Base-by-base conservation (phyloP, 2,329 filamentous ascomycete species). In the Hypomyces perniciosus region DNA sequence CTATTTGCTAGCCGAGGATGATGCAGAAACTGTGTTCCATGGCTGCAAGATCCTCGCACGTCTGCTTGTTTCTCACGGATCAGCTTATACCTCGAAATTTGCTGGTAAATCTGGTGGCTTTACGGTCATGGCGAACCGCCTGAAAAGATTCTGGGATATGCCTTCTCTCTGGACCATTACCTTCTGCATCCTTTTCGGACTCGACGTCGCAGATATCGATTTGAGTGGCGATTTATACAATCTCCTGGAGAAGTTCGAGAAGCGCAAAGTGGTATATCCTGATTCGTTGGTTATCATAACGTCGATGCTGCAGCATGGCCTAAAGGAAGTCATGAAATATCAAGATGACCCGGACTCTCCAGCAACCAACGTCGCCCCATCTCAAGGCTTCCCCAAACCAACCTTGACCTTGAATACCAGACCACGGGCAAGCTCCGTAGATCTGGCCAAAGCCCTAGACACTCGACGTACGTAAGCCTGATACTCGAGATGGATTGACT, bases 71-170 rank as follows among this genome's bases (percentile, higher is more conserved):
- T 77, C 85, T 1, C 90, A 96, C 61, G 92, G 92, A 4, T 73
- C 84, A 5, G 77, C 77, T 34, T 97, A 96, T 66, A 88, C 88
- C 20, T 82, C 83, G 47, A 95, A 96, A 61, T 96, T 99, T 58
- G 78, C 84, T 1, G 72, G 67, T 10, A 96, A 95, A 68, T 90
- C 86, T 8, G 89, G 90, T 30, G 95, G 95, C 2, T 96, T 96
- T 65, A 77, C 78, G 33, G 86, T 96, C 55, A 85, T 97, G 81
- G 86, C 86, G 35, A 80, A 87, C 60, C 81, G 89, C 31, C 71
- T 99, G 4, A 90, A 85, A 62, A 77, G 85, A 60, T 96, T 91
- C 83, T 99, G 93, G 92, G 85, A 88, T 61, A 79, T 90, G 12
- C 81, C 90, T 2, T 81, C 83, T 0, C 69, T 97, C 28, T 97